These are phyloP conservation scores for Dendryphion nanum DNA, from an alignment of 2,329 filamentous ascomycete species.

Conservation along the genomic window DNA sequence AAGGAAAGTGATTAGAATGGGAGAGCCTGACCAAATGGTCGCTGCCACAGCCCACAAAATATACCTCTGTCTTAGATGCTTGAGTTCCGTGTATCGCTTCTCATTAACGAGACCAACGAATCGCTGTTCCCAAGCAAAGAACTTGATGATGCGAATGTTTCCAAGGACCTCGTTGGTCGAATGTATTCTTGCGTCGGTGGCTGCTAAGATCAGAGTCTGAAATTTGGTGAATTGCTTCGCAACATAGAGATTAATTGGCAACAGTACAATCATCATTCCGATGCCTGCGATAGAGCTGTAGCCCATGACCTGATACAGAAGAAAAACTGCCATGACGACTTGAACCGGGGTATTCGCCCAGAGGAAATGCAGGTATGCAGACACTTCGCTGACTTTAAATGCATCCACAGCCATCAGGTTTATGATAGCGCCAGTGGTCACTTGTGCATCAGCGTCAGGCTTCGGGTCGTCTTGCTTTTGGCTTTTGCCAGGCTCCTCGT, in stretches of 20 bases:
- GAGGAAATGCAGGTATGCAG: conserved; percentile 94
- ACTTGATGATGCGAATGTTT: conserved; percentile 99
- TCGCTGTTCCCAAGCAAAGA: conserved; percentile 95
- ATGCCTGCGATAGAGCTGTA: conserved; percentile 93
- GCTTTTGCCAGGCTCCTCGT: conserved; percentile 38
- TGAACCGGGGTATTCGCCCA: conserved; percentile 89
- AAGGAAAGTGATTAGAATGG: conserved; percentile 92
- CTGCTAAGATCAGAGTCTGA: conserved; percentile 87
- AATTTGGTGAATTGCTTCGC: conserved; percentile 80
- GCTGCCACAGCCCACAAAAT: conserved; percentile 89
- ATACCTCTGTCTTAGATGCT: conserved; percentile 76
- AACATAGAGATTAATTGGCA: conserved; percentile 88
- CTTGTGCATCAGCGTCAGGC: conserved; percentile 63
- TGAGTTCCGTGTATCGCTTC: conserved; percentile 77
- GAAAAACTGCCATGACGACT: conserved; percentile 72
- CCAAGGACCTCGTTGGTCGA: conserved; percentile 95
- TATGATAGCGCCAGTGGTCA: conserved; percentile 96
- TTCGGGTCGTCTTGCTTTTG: conserved; percentile 22
- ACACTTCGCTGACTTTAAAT: conserved; percentile 95
- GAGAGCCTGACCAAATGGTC: conserved; percentile 94
- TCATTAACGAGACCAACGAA: conserved; percentile 86
- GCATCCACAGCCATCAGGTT: conserved; percentile 99
- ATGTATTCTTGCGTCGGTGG: conserved; percentile 93
- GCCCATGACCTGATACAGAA: conserved; percentile 89
- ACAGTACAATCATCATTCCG: conserved; percentile 79